Percentiles rank a stretch among this genome's conserved stretches.
Evolutionary conservation across 2,329 filamentous ascomycete species (phyloP).

Genomic region (Fusarium hostae): DNA sequence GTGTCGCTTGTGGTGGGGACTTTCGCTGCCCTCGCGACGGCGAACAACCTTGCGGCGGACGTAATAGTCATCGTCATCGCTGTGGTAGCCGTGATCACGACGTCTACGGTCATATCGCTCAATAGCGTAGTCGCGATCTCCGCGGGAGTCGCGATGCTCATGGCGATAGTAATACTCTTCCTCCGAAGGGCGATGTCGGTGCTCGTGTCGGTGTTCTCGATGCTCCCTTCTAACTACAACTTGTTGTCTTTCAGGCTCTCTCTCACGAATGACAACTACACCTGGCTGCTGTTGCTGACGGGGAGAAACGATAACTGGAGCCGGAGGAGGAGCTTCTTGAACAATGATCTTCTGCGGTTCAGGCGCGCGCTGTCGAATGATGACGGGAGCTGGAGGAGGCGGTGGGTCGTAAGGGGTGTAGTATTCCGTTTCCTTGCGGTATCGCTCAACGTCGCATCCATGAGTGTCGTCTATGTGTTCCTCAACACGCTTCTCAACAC

Average conservation of each 20-base stretch:
- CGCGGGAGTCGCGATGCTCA: slow-evolving; percentile 56
- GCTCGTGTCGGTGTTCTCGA: slow-evolving; percentile 17
- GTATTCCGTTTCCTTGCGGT: slow-evolving; percentile 72
- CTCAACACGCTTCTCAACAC: slow-evolving; percentile 64
- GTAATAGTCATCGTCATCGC: slow-evolving; percentile 61
- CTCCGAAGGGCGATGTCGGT: slow-evolving; percentile 44
- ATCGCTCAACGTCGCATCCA: slow-evolving; percentile 66
- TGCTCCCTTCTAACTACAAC: slow-evolving; percentile 50
- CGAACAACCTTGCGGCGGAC: slow-evolving; percentile 59
- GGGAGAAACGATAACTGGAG: slow-evolving; percentile 61
- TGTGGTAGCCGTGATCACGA: slow-evolving; percentile 57
- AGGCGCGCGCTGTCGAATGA: slow-evolving; percentile 65
- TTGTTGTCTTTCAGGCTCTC: slow-evolving; percentile 54
- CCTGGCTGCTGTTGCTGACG: slow-evolving; percentile 59
- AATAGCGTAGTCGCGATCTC: slow-evolving; percentile 48
- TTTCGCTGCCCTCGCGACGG: slow-evolving; percentile 63
- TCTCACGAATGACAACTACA: slow-evolving; percentile 57
- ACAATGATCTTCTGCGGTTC: slow-evolving; percentile 71
- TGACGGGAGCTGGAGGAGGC: slow-evolving; percentile 58
- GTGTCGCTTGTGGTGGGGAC: slow-evolving; percentile 66
- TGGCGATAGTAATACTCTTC: slow-evolving; percentile 66
- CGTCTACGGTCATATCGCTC: slow-evolving; percentile 54
- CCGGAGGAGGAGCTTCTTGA: slow-evolving; percentile 64
- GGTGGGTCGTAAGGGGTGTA: slow-evolving; percentile 64
- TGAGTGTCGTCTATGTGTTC: slow-evolving; percentile 60